phyloP scores from a whole-genome alignment of 2,329 filamentous ascomycete genomes.

The Aspergillus fischeri region DNA sequence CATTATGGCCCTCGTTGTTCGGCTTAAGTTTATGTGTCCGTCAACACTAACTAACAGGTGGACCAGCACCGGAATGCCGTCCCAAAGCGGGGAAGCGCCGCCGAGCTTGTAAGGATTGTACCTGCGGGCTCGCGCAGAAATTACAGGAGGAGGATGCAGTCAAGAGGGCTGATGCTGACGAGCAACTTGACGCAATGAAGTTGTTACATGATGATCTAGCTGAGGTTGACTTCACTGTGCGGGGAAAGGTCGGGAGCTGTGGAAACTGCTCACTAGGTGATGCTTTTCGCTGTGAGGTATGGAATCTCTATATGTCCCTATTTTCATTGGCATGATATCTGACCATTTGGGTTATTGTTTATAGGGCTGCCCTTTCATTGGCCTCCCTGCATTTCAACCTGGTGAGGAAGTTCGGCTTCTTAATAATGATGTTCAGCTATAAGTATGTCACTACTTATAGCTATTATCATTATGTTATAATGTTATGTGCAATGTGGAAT shows the following conservation, averaged over 20 bases:
- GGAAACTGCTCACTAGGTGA: conserved; percentile 92
- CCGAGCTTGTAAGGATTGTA: conserved; percentile 96
- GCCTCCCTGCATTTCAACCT: conserved; percentile 91
- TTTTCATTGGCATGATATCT: not conserved
- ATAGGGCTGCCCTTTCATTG: conserved; percentile 71
- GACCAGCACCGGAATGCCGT: conserved; percentile 73
- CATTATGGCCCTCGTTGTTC: conserved; percentile 3
- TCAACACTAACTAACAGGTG: conserved; percentile 5
- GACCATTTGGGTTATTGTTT: not conserved
- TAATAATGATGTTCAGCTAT: conserved; percentile 83
- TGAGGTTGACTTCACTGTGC: conserved; percentile 95
- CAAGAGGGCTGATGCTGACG: conserved; percentile 62
- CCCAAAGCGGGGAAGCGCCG: conserved; percentile 77
- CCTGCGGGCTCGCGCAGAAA: conserved; percentile 82
- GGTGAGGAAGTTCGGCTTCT: conserved; percentile 88
- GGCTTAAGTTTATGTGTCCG: not conserved
- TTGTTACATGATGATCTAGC: conserved; percentile 69
- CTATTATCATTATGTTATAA: no score
- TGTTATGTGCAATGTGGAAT: no score
- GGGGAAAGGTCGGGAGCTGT: conserved; percentile 93
- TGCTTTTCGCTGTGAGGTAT: conserved; percentile 66
- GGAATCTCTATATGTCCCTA: not conserved
- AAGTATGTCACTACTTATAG: not conserved
- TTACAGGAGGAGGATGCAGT: conserved; percentile 78
- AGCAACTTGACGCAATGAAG: conserved; percentile 52